Evolutionary conservation across 2,329 filamentous ascomycete genomes (phyloP).

Genomic region (Cladosporium phlei): DNA sequence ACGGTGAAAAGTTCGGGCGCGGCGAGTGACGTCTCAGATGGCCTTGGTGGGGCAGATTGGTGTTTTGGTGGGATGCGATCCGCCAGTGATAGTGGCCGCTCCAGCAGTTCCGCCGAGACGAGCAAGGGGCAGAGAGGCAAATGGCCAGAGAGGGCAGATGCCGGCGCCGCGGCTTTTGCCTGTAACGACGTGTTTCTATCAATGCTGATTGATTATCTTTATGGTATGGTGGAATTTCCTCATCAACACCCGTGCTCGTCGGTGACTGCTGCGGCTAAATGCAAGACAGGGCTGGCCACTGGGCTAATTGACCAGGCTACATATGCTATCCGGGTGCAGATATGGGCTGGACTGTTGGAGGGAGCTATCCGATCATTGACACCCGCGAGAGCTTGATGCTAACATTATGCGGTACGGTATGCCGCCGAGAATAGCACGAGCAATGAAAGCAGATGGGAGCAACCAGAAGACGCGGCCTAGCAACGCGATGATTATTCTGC

Average conservation of each 20-base stretch:
- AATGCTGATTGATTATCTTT: no score
- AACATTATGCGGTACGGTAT: no score
- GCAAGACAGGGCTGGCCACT: no score
- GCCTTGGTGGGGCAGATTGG: constrained; percentile 5
- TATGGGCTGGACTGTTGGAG: no score
- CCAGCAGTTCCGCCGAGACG: constrained; percentile 9
- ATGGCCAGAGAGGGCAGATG: background rate
- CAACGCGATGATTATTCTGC: constrained; percentile 4
- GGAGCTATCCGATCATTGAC: no score
- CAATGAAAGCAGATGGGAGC: no score
- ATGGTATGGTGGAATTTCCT: no score
- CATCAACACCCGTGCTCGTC: background rate
- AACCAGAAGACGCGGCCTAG: background rate
- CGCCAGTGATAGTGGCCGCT: background rate
- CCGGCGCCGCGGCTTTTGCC: constrained; percentile 10
- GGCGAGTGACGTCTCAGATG: constrained; percentile 6
- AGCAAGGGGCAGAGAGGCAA: constrained; percentile 8
- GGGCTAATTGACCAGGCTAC: no score
- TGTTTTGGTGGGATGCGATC: constrained; percentile 11
- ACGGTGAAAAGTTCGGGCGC: constrained; percentile 13
- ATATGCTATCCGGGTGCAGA: no score
- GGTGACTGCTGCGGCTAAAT: constrained; percentile 14
- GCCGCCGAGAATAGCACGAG: no score
- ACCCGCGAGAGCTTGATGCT: no score
- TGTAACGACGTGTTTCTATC: no score